Evolutionary conservation across 2,329 filamentous ascomycete genomes (phyloP), one percentile per base, ranked within the genome.

Genomic region (Nannizziopsis barbatae): DNA sequence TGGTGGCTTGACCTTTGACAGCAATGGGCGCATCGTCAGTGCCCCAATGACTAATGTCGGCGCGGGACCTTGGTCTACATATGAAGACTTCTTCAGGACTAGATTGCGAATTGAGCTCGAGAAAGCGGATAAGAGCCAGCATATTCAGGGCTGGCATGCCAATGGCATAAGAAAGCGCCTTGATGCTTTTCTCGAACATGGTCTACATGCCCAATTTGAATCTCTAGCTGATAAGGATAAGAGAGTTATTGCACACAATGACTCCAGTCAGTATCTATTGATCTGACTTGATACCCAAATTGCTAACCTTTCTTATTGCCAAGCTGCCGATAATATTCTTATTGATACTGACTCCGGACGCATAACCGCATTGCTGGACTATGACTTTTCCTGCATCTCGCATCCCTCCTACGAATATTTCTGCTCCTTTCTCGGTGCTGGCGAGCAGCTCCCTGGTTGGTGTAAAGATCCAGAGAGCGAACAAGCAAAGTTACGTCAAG

Each of bases 1-100:
- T 39, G 63, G 63, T 11, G 63, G 64, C 6, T 51, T 64, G 17
- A 61, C 55, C 7, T 65, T 64, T 55, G 61, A 63, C 52, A 50
- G 49, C 10, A 48, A 35, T n/a, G 61, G 63, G 20, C 35, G 47
- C 8, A 59, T 64, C 47, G 55, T 65, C 18, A 64, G 62, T 48
- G 50, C 61, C 2, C 48, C 58, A 3, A 63, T 65, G 60, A 55
- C 60, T 12, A 62, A 51, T 30, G 59, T 63, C 32, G 58, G 59
- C 14, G 56, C 51, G 32, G 62, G 61, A 12, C 62, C 62, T 11
- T 65, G 61, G 60, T 40, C 40, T 17, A 57, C 56, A 32, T 60
- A 57, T 46, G 57, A 63, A 50, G 50, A 51, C 14, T 60, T 56
- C 32, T 64, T 60, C 47, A 54, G 47, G 45, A 53, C 54, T 22